Base-by-base conservation (phyloP, 352 stramenopile genomes). In the Albugo candida region DNA sequence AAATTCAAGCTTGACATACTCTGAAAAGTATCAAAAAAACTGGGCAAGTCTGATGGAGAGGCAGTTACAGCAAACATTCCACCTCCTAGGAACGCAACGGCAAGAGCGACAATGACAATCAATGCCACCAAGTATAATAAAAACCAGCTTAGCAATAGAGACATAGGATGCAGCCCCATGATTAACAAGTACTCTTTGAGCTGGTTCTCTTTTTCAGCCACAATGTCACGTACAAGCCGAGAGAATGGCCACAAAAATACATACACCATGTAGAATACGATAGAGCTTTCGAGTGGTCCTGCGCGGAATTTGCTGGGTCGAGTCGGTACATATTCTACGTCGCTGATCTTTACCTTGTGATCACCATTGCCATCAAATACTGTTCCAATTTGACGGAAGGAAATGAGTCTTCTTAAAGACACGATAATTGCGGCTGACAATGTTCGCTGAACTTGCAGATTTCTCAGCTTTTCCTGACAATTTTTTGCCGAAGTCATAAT, bases 121-220 rank as follows among this genome's bases (percentile, higher is more conserved):
- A 67, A 80, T 4, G 70, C 73, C 11, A 81, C n/a, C 39, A 83
- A 71, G 49, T 92, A 91, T 6, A 91, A 52, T 37, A 81, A 36
- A 45, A 87, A 80, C 78, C 78, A 91, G 41, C 71, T 84, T 17
- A 82, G 42, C 18, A 87, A 47, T 31, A 88, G 57, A 20, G 71
- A 59, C 65, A 81, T 83, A 0, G 76, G 63, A n/a, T 55, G 55
- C 0, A 94, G 36, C 1, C 83, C 83, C 70, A 93, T 84, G 39
- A 95, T 95, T 43, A 92, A 62, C 59, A 95, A 41, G 49, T 87
- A 89, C 44, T 95, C 79, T 51, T 88, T 86, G 27, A 93, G 56
- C 48, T 85, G 68, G 40, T 70, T 82, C 60, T 96, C 85, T 53
- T 95, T 95, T 39, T 96, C 85, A 31, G 70, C 52, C 34, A 96